Percentiles rank a stretch among this genome's conserved stretches.
phyloP scores from a whole-genome alignment of 768 basidiomycete genomes.

The Tulasnella sp. region DNA sequence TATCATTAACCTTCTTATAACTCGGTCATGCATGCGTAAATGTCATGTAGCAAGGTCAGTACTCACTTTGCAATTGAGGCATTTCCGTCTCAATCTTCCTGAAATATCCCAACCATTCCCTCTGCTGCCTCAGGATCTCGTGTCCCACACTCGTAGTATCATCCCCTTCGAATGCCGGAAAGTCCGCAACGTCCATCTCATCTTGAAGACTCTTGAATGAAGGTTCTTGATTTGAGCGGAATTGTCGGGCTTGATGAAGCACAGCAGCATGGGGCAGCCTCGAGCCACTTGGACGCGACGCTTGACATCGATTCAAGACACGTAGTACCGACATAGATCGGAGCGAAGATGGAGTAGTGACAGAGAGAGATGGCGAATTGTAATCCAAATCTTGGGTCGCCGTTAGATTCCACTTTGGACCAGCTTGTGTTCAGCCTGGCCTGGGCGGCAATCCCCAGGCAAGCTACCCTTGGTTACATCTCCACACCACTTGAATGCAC shows the following conservation, averaged over 20 bases:
- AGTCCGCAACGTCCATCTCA: slow-evolving; percentile 20
- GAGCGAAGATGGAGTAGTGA: too few relatives aligned
- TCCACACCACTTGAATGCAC: too few relatives aligned
- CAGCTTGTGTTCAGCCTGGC: too few relatives aligned
- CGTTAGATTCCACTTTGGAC: too few relatives aligned
- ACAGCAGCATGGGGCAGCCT: not conserved
- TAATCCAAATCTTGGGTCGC: too few relatives aligned
- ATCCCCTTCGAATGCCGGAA: slow-evolving; percentile 31
- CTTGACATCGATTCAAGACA: too few relatives aligned
- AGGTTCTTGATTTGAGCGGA: not conserved
- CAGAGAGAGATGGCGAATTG: too few relatives aligned
- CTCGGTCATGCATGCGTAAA: not conserved
- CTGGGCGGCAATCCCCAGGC: too few relatives aligned
- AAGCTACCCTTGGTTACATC: too few relatives aligned
- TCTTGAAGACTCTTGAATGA: slow-evolving; percentile 16
- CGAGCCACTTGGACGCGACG: too few relatives aligned
- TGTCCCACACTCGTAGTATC: slow-evolving; percentile 67
- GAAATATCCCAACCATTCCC: slow-evolving; percentile 64
- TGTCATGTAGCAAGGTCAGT: slow-evolving; percentile 18
- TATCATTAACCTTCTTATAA: too few relatives aligned
- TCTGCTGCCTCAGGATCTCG: slow-evolving; percentile 59
- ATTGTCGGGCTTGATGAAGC: not conserved
- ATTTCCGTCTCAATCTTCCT: slow-evolving; percentile 83
- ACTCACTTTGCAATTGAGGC: slow-evolving; percentile 71
- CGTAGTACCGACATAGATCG: too few relatives aligned